Base-by-base conservation (phyloP, 176 grass and related monocot species). In the Paspalum vaginatum region DNA sequence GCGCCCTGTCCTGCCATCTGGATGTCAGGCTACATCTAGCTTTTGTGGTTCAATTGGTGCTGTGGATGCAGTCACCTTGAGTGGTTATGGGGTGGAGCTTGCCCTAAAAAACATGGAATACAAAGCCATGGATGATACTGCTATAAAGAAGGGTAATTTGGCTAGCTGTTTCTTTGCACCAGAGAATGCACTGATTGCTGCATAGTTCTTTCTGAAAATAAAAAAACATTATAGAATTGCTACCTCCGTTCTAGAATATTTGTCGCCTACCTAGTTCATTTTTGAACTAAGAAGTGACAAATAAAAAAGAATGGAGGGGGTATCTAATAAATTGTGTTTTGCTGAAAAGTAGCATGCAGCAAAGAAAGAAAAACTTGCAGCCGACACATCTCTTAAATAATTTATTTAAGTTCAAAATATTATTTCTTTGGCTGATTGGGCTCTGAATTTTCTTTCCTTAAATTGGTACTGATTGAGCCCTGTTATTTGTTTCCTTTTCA, bases 41-140 rank as follows among this genome's bases (percentile, higher is more conserved):
- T 91, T 87, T 89, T 98, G 96, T 56, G 91, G 90, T 80, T 83
- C 90, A 66, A 69, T 93, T 89, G 96, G 96, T 85, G 79, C 92
- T 75, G 81, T 88, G 66, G 96, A 95, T 91, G 70, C 84, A 86
- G 92, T 98, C 70, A 93, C 93, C 81, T 89, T 98, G 75, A 93
- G 90, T 89, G 96, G 96, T 68, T 98, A 98, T 37, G 96, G 95
- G 27, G 92, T 98, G 20, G 96, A 98, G 80, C 96, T 98, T 85
- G 96, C 96, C 70, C 90, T 98, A 53, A 98, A 98, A 86, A 98
- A 98, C 84, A 98, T 98, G 96, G 96, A 98, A 56, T 98, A 98
- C 93, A 98, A 98, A 67, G 96, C 96, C 63, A 95, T 98, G 90
- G 96, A 98, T 91, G 96, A 98, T 75, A 93, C 79, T 61, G 82